A percentile compares a stretch with the other conserved stretches of the same genome.
Conservation (phyloP, 768 basidiomycete genomes). For the Kwoniella botswanensis region DNA sequence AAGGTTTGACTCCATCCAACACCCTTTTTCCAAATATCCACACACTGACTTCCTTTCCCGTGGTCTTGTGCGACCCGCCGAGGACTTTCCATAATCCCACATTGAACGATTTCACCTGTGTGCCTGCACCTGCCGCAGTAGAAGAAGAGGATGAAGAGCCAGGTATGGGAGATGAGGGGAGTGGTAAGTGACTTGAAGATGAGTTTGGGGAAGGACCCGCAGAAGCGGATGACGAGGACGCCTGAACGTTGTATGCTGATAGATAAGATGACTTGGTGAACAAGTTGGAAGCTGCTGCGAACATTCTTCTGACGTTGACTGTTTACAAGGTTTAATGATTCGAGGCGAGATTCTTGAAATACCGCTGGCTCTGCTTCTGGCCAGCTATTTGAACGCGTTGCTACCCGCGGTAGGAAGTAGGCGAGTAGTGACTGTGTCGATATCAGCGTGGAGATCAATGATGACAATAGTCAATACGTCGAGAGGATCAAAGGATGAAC, state of each 20-base stretch:
- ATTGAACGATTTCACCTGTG: constrained; percentile 61
- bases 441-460: no score
- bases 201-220: constrained; percentile 26
- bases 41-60: constrained; percentile 84
- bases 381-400: no score
- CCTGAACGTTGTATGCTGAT: constrained; percentile 36
- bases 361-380: not conserved
- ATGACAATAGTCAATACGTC: no score
- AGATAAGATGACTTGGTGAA: constrained; percentile 40
- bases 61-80: constrained; percentile 83
- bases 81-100: constrained; percentile 91
- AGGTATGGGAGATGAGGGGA: constrained; percentile 1
- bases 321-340: not conserved
- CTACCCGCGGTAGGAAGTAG: no score
- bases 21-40: constrained; percentile 89
- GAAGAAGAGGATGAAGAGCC: not conserved
- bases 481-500: no score
- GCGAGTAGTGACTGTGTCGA: no score
- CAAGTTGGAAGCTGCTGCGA: constrained; percentile 43
- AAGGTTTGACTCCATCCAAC: constrained; percentile 71
- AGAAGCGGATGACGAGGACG: constrained; percentile 10
- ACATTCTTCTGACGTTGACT: constrained; percentile 18
- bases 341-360: not conserved
- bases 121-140: not conserved
- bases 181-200: constrained; percentile 31